Evolutionary conservation across 805 yeast genomes (phyloP).

Genomic region (Ogataea nonfermentans): DNA sequence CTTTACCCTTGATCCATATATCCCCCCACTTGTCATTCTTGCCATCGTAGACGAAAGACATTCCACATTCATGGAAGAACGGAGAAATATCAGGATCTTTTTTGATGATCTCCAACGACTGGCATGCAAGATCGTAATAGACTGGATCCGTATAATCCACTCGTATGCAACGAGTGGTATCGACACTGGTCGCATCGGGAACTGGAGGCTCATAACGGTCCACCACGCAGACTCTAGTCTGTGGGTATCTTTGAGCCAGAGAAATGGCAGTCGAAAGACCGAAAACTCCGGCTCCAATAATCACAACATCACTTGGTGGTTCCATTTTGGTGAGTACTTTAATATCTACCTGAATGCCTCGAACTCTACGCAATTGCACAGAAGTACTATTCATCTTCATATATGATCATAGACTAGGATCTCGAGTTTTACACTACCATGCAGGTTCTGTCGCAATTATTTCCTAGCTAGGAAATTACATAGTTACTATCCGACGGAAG

Average conservation of each 20-base stretch:
- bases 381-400: too few relatives aligned
- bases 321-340: constrained; percentile 6
- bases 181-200: constrained; percentile 27
- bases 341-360: neutral
- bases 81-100: constrained; percentile 23
- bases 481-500: neutral
- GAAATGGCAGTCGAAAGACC: constrained; percentile 46
- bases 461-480: too few relatives aligned
- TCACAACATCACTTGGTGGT: constrained; percentile 21
- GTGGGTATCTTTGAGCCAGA: constrained; percentile 22
- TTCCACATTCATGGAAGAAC: constrained; percentile 25
- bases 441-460: too few relatives aligned
- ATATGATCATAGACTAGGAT: too few relatives aligned
- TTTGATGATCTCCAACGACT: constrained; percentile 22
- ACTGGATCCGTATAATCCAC: constrained; percentile 24
- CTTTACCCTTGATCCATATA: constrained; percentile 19
- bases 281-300: constrained; percentile 52
- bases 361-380: too few relatives aligned
- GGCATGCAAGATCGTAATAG: constrained; percentile 23
- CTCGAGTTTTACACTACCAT: too few relatives aligned
- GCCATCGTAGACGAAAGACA: constrained; percentile 28
- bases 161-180: constrained; percentile 27
- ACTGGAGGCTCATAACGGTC: constrained; percentile 32
- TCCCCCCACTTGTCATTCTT: constrained; percentile 25
- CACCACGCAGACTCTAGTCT: constrained; percentile 18